phyloP scores from a whole-genome alignment of 352 stramenopile species.

The Phytophthora lateralis region DNA sequence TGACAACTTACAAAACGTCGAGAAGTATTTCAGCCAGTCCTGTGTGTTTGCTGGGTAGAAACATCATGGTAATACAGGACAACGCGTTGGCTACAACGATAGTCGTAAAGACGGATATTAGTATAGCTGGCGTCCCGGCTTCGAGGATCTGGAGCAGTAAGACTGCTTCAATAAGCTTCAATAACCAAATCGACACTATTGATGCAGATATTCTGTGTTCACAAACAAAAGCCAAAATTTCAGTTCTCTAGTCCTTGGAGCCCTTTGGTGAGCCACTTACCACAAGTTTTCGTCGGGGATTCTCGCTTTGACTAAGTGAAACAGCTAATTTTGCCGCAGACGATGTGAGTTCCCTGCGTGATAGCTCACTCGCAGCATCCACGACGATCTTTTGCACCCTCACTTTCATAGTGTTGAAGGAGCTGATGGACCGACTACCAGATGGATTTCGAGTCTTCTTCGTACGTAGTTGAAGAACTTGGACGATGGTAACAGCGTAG shows the following conservation, averaged over 20 bases:
- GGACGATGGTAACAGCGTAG: neutral
- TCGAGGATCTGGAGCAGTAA: slow-evolving; percentile 4
- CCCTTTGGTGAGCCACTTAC: neutral
- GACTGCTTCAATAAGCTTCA: slow-evolving; percentile 1
- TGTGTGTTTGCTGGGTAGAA: neutral
- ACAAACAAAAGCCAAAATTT: neutral
- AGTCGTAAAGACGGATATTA: slow-evolving; percentile 2
- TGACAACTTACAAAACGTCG: slow-evolving; percentile 7
- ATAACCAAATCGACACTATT: slow-evolving; percentile 3
- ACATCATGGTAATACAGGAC: slow-evolving; percentile 2
- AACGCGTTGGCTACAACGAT: slow-evolving; percentile 1
- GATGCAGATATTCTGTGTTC: neutral
- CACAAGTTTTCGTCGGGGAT: slow-evolving; percentile 3
- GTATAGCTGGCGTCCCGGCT: neutral
- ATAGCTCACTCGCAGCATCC: neutral
- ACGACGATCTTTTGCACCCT: neutral
- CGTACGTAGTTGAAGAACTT: neutral
- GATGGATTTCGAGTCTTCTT: neutral
- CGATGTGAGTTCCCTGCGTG: neutral
- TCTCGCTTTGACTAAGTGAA: neutral
- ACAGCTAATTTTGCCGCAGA: neutral
- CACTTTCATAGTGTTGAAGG: slow-evolving; percentile 2
- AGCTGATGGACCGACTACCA: neutral
- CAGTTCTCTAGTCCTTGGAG: too few relatives aligned
- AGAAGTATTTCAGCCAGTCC: slow-evolving; percentile 1